Conservation (phyloP, 31 red algal genomes). For the Endocladia muricata region DNA sequence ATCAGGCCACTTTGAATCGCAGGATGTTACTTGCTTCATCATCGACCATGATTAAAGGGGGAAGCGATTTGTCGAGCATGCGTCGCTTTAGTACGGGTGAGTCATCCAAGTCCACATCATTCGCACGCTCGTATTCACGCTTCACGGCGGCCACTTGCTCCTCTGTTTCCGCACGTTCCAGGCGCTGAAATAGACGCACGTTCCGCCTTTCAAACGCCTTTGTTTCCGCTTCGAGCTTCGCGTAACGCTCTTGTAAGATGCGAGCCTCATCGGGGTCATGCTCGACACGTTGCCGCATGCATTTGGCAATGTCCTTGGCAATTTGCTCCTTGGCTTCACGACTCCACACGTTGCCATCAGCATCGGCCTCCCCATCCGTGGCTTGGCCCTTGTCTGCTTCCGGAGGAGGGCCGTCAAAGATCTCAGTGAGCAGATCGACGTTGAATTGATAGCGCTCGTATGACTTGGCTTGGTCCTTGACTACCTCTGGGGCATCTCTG, state of each 20-base stretch:
- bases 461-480: constrained; percentile 40
- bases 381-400: background rate
- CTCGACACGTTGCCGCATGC: constrained; percentile 4
- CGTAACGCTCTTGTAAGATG: constrained; percentile 15
- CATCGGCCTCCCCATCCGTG: background rate
- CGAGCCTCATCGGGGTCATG: constrained; percentile 9
- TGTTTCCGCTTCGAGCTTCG: constrained; percentile 23
- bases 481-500: constrained; percentile 44
- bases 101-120: constrained; percentile 25
- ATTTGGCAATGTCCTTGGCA: constrained; percentile 26
- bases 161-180: constrained; percentile 58
- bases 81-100: constrained; percentile 32
- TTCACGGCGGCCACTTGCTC: constrained; percentile 56
- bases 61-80: constrained; percentile 57
- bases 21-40: constrained; percentile 34
- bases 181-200: constrained; percentile 53
- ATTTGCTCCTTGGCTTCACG: background rate
- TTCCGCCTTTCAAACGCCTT: constrained; percentile 34
- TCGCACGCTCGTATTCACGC: constrained; percentile 55
- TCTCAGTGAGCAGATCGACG: constrained; percentile 54
- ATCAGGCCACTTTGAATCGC: constrained; percentile 41
- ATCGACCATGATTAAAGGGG: constrained; percentile 27
- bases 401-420: constrained; percentile 37
- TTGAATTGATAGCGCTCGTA: constrained; percentile 77
- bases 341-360: background rate